Conservation (phyloP, 352 stramenopile genomes). For the Globisporangium camurandrum region DNA sequence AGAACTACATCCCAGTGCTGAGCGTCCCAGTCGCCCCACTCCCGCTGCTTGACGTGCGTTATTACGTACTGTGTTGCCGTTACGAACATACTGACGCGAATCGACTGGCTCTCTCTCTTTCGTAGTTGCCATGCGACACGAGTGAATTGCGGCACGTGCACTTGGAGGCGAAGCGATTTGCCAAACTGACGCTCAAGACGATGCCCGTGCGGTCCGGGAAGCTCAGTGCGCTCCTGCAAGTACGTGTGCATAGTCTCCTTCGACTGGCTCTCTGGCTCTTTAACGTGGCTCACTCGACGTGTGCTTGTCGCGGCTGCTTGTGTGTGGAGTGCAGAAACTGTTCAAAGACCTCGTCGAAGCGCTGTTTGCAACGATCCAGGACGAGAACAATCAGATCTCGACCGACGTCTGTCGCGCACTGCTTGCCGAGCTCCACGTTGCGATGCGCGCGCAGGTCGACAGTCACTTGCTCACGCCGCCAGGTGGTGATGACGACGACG, state of each 20-base stretch:
- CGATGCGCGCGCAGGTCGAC: slow-evolving; percentile 54
- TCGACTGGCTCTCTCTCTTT: neutral
- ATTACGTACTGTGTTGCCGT: too few species aligned
- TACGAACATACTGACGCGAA: neutral
- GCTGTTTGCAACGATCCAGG: slow-evolving; percentile 50
- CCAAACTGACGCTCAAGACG: slow-evolving; percentile 39
- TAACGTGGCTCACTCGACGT: too few species aligned
- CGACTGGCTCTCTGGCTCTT: too few species aligned
- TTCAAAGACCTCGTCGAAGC: slow-evolving; percentile 72
- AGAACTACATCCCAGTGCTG: slow-evolving; percentile 41
- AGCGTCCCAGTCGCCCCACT: slow-evolving; percentile 16
- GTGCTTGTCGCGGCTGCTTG: too few species aligned
- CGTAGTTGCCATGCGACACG: slow-evolving; percentile 53
- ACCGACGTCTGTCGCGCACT: slow-evolving; percentile 48
- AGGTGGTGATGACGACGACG: slow-evolving; percentile 42
- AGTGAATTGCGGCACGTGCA: slow-evolving; percentile 43
- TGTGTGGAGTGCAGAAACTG: slow-evolving; percentile 56
- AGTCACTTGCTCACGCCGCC: slow-evolving; percentile 33
- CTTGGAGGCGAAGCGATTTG: slow-evolving; percentile 37
- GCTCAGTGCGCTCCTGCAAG: slow-evolving; percentile 48
- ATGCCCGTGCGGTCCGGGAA: slow-evolving; percentile 68
- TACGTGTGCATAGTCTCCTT: slow-evolving; percentile 13
- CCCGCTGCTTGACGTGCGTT: slow-evolving; percentile 29
- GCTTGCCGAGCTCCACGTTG: slow-evolving; percentile 42
- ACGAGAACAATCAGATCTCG: slow-evolving; percentile 69